Conservation (phyloP, 495 filamentous ascomycete genomes). For the Corynascus novoguineensis region DNA sequence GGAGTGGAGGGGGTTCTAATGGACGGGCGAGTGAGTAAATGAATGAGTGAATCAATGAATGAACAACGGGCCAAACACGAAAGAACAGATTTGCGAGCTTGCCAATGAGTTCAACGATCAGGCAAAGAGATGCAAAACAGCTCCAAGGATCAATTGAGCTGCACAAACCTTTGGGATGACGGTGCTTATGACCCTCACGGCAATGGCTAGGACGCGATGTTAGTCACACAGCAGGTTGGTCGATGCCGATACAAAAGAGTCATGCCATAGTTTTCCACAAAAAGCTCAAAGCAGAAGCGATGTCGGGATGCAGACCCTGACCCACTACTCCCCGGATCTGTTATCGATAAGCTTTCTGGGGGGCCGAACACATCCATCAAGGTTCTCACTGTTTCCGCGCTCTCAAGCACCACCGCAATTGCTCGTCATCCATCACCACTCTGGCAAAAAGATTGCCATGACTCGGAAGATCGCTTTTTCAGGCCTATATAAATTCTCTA, state of each 20-base stretch:
- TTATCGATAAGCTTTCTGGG: constrained; percentile 7
- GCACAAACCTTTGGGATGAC: not conserved
- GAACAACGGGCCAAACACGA: not conserved
- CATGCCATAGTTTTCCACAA: not conserved
- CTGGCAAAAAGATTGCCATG: no score
- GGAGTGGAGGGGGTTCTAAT: not conserved
- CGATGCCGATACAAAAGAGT: not conserved
- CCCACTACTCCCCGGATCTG: not conserved
- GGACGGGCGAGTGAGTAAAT: no score
- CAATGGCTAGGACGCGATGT: not conserved
- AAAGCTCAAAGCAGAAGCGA: not conserved
- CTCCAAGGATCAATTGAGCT: not conserved
- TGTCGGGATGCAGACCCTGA: constrained; percentile 1
- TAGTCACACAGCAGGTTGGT: not conserved
- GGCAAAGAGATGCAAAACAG: no score
- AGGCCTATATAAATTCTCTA: no score
- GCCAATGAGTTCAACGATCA: no score
- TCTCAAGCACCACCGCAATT: no score
- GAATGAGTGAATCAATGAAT: not conserved
- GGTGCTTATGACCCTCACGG: not conserved
- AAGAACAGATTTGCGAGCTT: no score
- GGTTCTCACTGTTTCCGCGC: not conserved
- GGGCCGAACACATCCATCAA: not conserved
- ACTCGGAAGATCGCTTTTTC: no score
- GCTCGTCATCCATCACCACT: not conserved